Conservation (phyloP, 352 stramenopile genomes). For the Pythium guiyangense region DNA sequence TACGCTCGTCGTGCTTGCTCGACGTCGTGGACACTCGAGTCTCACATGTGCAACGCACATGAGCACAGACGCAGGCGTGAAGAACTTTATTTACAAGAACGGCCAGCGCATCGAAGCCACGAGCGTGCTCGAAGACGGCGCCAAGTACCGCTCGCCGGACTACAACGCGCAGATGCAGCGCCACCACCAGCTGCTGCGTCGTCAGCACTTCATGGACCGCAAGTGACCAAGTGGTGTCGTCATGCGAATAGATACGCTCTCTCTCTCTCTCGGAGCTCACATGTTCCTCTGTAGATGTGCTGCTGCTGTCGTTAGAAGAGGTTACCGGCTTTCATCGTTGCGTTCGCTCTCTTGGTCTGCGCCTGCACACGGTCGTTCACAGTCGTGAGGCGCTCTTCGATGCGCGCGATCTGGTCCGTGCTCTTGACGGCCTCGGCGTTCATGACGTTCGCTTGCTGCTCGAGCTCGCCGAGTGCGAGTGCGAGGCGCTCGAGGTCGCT, state of each 20-base stretch:
- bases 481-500: slow-evolving; percentile 63
- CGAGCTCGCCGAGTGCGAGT: slow-evolving; percentile 57
- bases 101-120: slow-evolving; percentile 58
- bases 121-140: slow-evolving; percentile 40
- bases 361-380: slow-evolving; percentile 65
- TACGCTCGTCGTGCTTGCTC: slow-evolving; percentile 3
- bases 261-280: background rate
- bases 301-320: slow-evolving; percentile 28
- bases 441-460: slow-evolving; percentile 62
- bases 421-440: slow-evolving; percentile 61
- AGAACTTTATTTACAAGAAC: slow-evolving; percentile 82
- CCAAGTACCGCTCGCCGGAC: slow-evolving; percentile 68
- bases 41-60: background rate
- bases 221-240: slow-evolving; percentile 31
- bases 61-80: slow-evolving; percentile 47
- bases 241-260: slow-evolving; percentile 3
- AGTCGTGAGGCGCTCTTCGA: slow-evolving; percentile 57
- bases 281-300: background rate
- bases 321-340: slow-evolving; percentile 28
- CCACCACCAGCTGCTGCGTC: slow-evolving; percentile 72
- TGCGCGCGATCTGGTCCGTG: slow-evolving; percentile 69
- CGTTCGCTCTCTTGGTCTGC: slow-evolving; percentile 63
- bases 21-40: background rate
- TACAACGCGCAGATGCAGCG: slow-evolving; percentile 63
- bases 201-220: slow-evolving; percentile 87